Evolutionary conservation across 1,284 basidiomycete species (phyloP).

Genomic region (Blastosporella zonata): DNA sequence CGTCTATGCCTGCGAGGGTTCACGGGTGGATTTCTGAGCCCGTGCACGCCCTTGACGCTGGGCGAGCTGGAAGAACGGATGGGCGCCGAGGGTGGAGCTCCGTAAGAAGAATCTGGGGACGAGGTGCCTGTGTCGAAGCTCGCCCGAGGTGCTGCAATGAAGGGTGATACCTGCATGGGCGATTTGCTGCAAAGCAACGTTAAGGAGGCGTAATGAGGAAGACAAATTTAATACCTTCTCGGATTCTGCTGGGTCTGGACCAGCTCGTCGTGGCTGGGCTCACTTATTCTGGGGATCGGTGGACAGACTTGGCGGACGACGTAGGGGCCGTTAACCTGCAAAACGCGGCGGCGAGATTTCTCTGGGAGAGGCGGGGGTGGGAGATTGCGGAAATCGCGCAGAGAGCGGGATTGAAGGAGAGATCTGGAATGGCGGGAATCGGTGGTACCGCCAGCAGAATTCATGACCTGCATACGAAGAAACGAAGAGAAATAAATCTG

Average conservation of each 20-base stretch:
- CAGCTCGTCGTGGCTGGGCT: constrained; percentile 5
- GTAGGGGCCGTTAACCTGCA: constrained; percentile 9
- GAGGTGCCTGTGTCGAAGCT: constrained; percentile 1
- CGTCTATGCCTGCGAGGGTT: constrained; percentile 32
- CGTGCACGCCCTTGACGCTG: constrained; percentile 4
- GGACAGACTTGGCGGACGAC: constrained; percentile 6
- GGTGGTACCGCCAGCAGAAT: constrained; percentile 8
- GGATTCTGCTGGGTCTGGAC: constrained; percentile 6
- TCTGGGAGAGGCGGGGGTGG: constrained; percentile 11
- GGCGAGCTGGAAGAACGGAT: neutral
- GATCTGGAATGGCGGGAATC: constrained; percentile 13
- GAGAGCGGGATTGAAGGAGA: constrained; percentile 20
- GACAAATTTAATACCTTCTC: constrained; percentile 10
- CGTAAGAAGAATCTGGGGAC: constrained; percentile 4
- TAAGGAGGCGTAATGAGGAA: neutral
- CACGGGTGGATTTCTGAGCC: constrained; percentile 23
- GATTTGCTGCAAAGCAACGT: constrained; percentile 1
- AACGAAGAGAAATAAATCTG: constrained; percentile 8
- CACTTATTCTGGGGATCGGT: neutral
- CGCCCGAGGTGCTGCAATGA: constrained; percentile 8
- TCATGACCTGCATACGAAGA: constrained; percentile 17
- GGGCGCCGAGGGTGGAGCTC: neutral
- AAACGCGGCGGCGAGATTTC: constrained; percentile 17
- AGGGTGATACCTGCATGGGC: constrained; percentile 11
- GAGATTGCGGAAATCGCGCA: constrained; percentile 20